These are phyloP conservation scores for Malassezia pachydermatis DNA, from an alignment of 1,284 basidiomycete species.

Conservation along the genomic window DNA sequence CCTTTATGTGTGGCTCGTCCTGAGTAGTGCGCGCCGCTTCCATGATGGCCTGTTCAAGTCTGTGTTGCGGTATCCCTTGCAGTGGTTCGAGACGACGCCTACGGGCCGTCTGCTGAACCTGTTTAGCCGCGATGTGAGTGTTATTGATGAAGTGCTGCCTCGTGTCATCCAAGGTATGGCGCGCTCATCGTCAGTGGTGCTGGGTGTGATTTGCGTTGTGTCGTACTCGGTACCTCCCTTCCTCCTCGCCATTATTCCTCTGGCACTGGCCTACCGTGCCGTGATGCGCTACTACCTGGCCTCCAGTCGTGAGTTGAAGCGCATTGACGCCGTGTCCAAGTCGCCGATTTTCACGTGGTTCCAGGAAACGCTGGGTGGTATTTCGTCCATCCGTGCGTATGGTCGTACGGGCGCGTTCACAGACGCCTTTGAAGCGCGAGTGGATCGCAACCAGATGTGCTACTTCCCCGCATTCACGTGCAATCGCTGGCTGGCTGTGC, in stretches of 20 bases:
- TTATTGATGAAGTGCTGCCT: slow-evolving; percentile 58
- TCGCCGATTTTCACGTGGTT: slow-evolving; percentile 74
- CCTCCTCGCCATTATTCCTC: slow-evolving; percentile 53
- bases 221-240: slow-evolving; percentile 66
- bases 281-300: slow-evolving; percentile 64
- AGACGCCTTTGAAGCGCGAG: slow-evolving; percentile 63
- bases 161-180: slow-evolving; percentile 39
- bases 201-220: slow-evolving; percentile 61
- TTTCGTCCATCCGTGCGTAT: slow-evolving; percentile 68
- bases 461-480: slow-evolving; percentile 61
- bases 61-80: slow-evolving; percentile 37
- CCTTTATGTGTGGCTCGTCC: slow-evolving; percentile 39
- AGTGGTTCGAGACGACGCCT: slow-evolving; percentile 46
- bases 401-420: slow-evolving; percentile 57
- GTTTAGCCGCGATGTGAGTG: slow-evolving; percentile 85
- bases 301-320: slow-evolving; percentile 81
- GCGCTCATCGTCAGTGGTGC: slow-evolving; percentile 48
- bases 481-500: slow-evolving; percentile 68
- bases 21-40: slow-evolving; percentile 33
- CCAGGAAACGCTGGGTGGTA: slow-evolving; percentile 69
- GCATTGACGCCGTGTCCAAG: slow-evolving; percentile 76
- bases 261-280: slow-evolving; percentile 36
- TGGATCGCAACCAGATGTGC: slow-evolving; percentile 70
- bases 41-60: slow-evolving; percentile 42
- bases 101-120: slow-evolving; percentile 64